These are phyloP conservation scores for Aspergillus alliaceus DNA, from an alignment of 2,329 filamentous ascomycete species.

Conservation along the genomic window DNA sequence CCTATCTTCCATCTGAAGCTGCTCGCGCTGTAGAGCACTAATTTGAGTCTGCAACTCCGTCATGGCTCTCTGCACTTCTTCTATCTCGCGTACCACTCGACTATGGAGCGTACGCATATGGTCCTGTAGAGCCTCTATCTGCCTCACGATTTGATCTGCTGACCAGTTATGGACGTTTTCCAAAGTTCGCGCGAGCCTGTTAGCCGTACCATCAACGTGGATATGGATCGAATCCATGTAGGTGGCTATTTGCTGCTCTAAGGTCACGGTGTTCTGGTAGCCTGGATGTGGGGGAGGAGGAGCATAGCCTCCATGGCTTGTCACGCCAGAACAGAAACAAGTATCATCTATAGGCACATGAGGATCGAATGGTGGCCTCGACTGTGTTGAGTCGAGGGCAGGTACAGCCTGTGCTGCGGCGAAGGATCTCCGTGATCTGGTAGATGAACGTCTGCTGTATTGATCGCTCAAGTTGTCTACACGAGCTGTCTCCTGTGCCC, in stretches of 20 bases:
- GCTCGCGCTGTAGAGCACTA: slow-evolving; percentile 9
- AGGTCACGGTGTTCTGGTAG: slow-evolving; percentile 22
- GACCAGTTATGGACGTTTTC: slow-evolving; percentile 23
- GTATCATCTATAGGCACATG: not conserved
- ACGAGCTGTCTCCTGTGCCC: not conserved
- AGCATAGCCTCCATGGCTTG: slow-evolving; percentile 23
- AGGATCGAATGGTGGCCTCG: not conserved
- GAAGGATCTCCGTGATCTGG: not conserved
- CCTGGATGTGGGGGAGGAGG: slow-evolving; percentile 23
- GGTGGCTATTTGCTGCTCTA: slow-evolving; percentile 21
- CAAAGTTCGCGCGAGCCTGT: slow-evolving; percentile 13
- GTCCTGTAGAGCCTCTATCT: slow-evolving; percentile 19
- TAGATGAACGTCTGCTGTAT: not conserved
- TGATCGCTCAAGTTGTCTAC: not conserved
- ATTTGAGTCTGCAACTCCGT: slow-evolving; percentile 16
- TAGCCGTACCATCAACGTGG: slow-evolving; percentile 18
- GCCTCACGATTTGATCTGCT: slow-evolving; percentile 21
- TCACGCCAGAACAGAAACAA: slow-evolving; percentile 12
- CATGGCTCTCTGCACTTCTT: slow-evolving; percentile 11
- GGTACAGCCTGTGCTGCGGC: not conserved
- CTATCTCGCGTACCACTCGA: slow-evolving; percentile 13
- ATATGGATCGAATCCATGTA: slow-evolving; percentile 22
- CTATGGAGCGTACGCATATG: slow-evolving; percentile 13
- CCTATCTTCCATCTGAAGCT: slow-evolving; percentile 11
- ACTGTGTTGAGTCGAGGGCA: not conserved